Evolutionary conservation across 1,139 yeast genomes (phyloP).

Genomic region (Pichia sp.): DNA sequence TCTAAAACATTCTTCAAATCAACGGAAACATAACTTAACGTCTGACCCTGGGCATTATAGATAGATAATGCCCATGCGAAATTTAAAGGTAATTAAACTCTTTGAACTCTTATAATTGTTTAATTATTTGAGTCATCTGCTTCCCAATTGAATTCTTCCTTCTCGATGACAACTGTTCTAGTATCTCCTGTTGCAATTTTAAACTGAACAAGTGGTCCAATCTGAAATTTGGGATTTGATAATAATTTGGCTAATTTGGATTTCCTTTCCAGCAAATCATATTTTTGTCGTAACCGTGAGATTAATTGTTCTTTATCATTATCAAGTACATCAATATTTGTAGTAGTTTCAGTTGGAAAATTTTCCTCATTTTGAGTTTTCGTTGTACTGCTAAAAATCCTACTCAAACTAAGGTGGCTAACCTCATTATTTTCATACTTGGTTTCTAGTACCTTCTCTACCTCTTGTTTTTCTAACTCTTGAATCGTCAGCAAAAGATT

Average conservation of each 20-base stretch:
- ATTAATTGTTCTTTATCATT: too few species aligned
- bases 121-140: conserved; percentile 48
- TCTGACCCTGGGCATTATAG: conserved; percentile 96
- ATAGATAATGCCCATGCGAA: conserved; percentile 94
- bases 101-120: conserved; percentile 38
- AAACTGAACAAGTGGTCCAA: conserved; percentile 73
- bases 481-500: neutral
- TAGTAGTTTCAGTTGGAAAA: too few species aligned
- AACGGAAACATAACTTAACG: conserved; percentile 73
- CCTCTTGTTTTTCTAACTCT: neutral
- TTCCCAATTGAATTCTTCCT: conserved; percentile 54
- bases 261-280: too few species aligned
- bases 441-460: neutral
- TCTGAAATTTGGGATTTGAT: too few species aligned
- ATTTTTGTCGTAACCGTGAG: too few species aligned
- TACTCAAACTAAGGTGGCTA: too few species aligned
- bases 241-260: too few species aligned
- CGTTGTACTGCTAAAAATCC: neutral
- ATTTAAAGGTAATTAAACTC: conserved; percentile 75
- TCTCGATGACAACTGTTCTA: conserved; percentile 62
- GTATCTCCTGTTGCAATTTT: conserved; percentile 61
- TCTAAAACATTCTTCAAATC: conserved; percentile 76
- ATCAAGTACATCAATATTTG: too few species aligned
- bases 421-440: too few species aligned
- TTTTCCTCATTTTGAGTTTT: conserved; percentile 1